Evolutionary conservation across 139 green algal species (phyloP).

Genomic region (Edaphochlamys debaryana): DNA sequence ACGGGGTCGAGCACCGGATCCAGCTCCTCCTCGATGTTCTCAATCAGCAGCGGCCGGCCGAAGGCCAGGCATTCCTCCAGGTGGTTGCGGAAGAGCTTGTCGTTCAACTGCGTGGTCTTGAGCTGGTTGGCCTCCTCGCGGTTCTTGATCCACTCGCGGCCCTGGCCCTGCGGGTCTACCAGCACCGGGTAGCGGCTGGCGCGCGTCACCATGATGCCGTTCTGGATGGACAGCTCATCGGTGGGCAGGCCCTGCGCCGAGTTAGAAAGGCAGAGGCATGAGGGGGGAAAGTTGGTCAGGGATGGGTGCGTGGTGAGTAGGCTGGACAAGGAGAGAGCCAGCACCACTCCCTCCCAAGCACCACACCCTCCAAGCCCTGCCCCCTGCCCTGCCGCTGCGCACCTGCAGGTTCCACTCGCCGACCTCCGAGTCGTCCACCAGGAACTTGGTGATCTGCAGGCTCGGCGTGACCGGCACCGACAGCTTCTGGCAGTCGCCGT

Average conservation of each 20-base stretch:
- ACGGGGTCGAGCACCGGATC: slow-evolving; percentile 94
- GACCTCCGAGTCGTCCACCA: slow-evolving; percentile 92
- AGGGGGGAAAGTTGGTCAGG: neutral
- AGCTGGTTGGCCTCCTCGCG: slow-evolving; percentile 87
- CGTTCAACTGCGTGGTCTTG: slow-evolving; percentile 83
- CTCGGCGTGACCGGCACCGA: slow-evolving; percentile 82
- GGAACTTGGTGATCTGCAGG: slow-evolving; percentile 86
- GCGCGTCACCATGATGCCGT: slow-evolving; percentile 94
- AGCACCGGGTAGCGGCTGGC: slow-evolving; percentile 88
- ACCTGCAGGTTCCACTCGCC: slow-evolving; percentile 86
- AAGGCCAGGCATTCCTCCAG: slow-evolving; percentile 93
- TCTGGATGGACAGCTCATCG: slow-evolving; percentile 95
- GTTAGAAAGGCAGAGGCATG: neutral
- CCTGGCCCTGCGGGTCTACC: slow-evolving; percentile 90
- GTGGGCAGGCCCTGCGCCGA: slow-evolving; percentile 93
- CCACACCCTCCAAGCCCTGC: too few relatives aligned
- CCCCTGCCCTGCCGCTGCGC: too few relatives aligned
- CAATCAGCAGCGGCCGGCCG: slow-evolving; percentile 93
- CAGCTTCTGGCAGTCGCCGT: slow-evolving; percentile 76
- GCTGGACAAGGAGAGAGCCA: too few relatives aligned
- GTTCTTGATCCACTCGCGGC: slow-evolving; percentile 88
- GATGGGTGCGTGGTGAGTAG: neutral
- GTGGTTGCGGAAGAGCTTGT: slow-evolving; percentile 89
- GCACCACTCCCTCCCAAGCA: too few relatives aligned
- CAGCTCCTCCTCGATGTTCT: slow-evolving; percentile 96